Evolutionary conservation across 129 eudicot genomes (phyloP), one percentile per base, ranked within the genome.

Genomic region (Flaveria bidentis): DNA sequence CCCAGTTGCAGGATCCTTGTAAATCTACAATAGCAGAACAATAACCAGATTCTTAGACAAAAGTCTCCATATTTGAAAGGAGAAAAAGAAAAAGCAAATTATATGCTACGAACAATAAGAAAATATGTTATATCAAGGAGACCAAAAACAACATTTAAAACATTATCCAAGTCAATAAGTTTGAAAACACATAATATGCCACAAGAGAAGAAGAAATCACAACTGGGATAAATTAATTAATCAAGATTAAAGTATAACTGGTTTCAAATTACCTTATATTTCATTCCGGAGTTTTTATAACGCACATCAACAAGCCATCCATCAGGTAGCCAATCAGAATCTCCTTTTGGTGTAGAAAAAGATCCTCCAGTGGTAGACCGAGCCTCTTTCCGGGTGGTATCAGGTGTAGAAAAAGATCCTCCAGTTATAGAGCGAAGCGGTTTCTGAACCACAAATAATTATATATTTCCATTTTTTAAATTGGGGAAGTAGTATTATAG

Each of bases 281-380:
- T 47, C 70, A 22, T 1, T 68, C 88, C 88, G 55, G 72, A n/a
- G 50, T 12, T 9, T 52, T 51, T 74, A 22, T 28, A 41, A n/a
- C 84, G 83, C 58, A 72, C 69, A 69, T 90, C 96, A 61, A 72
- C 25, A 62, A 51, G 42, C 96, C 96, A 90, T 74, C 96, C 96
- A 26, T 55, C 72, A 55, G 96, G 96, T 81, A 90, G 85, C 90
- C 89, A 84, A 17, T 73, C 82, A 50, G 76, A 42, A 57, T 69
- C 71, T 57, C 30, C 84, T 76, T 53, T 70, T 70, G 23, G 63
- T 4, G 67, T 55, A 22, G 67, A 30, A 22, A 67, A 15, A 52
- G 51, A 12, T 81, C 57, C 80, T 44, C 66, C 78, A 47, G 56
- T 28, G 61, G 15, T 26, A 28, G 51, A 9, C 7, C 80, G 80